phyloP scores from a whole-genome alignment of 108 stramenopile species.

The Epipyxis sp. region DNA sequence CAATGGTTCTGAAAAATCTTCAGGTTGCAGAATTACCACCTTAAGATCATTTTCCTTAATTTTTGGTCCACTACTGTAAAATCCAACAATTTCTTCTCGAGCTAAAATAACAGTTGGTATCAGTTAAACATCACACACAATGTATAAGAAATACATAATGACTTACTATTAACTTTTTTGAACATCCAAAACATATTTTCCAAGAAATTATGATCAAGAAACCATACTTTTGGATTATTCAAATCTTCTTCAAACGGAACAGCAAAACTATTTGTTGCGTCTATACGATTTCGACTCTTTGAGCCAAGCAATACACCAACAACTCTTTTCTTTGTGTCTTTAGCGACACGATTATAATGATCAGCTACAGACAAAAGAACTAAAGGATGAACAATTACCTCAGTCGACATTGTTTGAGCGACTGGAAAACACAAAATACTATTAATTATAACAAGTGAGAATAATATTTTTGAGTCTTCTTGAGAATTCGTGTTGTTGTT shows the following conservation, averaged over 20 bases:
- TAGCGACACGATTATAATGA: constrained; percentile 96
- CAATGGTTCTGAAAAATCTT: neutral
- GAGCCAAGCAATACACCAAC: constrained; percentile 92
- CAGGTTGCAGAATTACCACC: too few species aligned
- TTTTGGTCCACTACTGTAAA: constrained; percentile 81
- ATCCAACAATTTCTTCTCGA: constrained; percentile 87
- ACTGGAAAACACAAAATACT: too few species aligned
- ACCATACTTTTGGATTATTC: constrained; percentile 73
- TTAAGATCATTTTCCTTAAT: constrained; percentile 80
- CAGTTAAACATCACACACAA: neutral
- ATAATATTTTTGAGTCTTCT: too few species aligned
- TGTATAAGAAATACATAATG: neutral
- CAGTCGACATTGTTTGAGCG: too few species aligned
- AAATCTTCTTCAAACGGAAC: constrained; percentile 99
- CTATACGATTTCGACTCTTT: constrained; percentile 51
- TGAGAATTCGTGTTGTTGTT: too few species aligned
- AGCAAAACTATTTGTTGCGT: constrained; percentile 88
- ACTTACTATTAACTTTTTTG: constrained; percentile 45
- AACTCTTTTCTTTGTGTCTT: constrained; percentile 89
- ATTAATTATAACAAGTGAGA: too few species aligned
- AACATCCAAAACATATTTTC: constrained; percentile 66
- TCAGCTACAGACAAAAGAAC: constrained; percentile 92
- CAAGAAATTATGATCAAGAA: constrained; percentile 96
- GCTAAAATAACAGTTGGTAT: constrained; percentile 39
- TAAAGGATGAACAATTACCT: constrained; percentile 90